Conservation (phyloP, 768 basidiomycete genomes). For the Suillus lakei region DNA sequence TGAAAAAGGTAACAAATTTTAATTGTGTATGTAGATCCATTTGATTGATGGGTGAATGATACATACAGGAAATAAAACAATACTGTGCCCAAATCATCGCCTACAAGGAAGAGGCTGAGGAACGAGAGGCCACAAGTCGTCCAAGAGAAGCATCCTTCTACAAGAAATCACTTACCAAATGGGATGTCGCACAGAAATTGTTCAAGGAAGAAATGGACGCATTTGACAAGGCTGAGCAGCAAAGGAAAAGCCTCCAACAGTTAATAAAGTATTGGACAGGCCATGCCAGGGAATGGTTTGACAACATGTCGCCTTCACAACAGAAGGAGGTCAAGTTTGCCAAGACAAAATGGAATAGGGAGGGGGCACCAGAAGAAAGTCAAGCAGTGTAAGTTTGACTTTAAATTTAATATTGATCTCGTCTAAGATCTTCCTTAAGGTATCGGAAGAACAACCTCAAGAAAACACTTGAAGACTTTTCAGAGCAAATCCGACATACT, state of each 20-base stretch:
- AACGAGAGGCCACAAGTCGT: background rate
- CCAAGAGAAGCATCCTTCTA: background rate
- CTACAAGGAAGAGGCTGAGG: background rate
- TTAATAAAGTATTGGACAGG: background rate
- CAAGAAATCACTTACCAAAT: background rate
- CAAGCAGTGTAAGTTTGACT: background rate
- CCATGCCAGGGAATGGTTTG: constrained; percentile 6
- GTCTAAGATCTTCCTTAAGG: background rate
- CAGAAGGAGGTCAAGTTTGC: background rate
- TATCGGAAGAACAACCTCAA: constrained; percentile 5
- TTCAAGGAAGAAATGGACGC: background rate
- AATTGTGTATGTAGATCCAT: background rate
- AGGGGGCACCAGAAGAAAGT: background rate
- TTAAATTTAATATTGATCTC: background rate
- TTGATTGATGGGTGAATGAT: no score
- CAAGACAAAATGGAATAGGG: background rate
- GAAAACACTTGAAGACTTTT: background rate
- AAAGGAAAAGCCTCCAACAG: background rate
- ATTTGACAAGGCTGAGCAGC: background rate
- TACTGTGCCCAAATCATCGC: no score
- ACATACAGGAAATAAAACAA: no score
- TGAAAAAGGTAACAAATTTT: background rate
- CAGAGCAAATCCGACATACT: background rate
- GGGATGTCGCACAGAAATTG: background rate
- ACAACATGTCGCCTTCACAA: background rate